Base-by-base conservation (phyloP, 345 rosid genomes). In the Microcos paniculata region DNA sequence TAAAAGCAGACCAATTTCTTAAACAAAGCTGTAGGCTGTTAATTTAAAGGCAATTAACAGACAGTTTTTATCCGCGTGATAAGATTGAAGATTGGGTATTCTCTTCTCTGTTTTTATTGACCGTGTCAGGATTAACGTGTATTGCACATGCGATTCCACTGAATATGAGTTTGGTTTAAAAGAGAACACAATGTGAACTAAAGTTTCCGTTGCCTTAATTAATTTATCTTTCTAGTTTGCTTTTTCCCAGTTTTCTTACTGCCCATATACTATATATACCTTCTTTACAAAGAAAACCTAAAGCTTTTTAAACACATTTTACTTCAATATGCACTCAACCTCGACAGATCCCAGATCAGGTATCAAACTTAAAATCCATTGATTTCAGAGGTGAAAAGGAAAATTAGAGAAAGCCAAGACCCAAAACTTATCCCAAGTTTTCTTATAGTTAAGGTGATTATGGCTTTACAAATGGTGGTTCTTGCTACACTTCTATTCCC, bases 401-500 rank as follows among this genome's bases (percentile, higher is more conserved):
- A 19, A 51, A 13, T 14, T 26, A 24, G 23, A 38, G 51, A 42
- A 57, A 58, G 3, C 28, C 55, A 57, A 72, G 59, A 43, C 66
- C 43, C 40, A 38, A 56, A 53, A 1, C 52, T 52, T 11, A 30
- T 8, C 13, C 53, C 6, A 16, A 3, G 1, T 71, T 55, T 71
- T 31, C 26, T 43, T 19, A 23, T n/a, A 42, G 51, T 19, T 28
- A 71, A 46, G 26, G 9, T 64, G 8, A n/a, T 12, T 45, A 70
- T 78, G 84, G 79, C 49, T 33, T 56, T 78, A 59, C 65, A 72
- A 57, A 6, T 75, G 76, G 52, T 75, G 55, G 73, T 73, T 3
- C 6, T 78, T 16, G 79, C 73, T 53, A 55, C 62, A 30, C 74
- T 71, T 57, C 64, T 72, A 26, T 16, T n/a, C 12, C 16, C 69